A percentile compares a stretch with the other conserved stretches of the same genome.
These are phyloP conservation scores for Pythium dissimile DNA, from an alignment of 352 stramenopile genomes.

Conservation along the genomic window DNA sequence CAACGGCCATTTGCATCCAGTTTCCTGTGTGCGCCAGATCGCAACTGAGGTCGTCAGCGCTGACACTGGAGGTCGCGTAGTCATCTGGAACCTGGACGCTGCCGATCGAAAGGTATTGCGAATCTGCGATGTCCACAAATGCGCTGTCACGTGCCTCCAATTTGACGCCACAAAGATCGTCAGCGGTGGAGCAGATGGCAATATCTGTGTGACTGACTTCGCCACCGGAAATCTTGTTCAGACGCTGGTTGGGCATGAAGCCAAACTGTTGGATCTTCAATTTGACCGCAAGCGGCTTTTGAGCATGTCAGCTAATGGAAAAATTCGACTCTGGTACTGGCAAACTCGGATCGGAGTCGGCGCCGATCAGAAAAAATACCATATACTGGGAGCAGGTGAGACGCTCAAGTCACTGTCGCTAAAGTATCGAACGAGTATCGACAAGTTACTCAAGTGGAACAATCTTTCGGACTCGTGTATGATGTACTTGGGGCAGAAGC, in stretches of 20 bases:
- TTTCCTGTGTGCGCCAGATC: slow-evolving; percentile 54
- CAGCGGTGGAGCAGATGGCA: slow-evolving; percentile 42
- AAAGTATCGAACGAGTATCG: slow-evolving; percentile 71
- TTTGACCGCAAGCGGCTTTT: slow-evolving; percentile 67
- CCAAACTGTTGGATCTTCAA: slow-evolving; percentile 58
- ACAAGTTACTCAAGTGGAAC: slow-evolving; percentile 71
- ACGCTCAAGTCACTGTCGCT: slow-evolving; percentile 70
- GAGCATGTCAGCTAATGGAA: slow-evolving; percentile 60
- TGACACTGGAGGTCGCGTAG: slow-evolving; percentile 48
- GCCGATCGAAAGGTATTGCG: slow-evolving; percentile 48
- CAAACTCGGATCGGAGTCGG: slow-evolving; percentile 42
- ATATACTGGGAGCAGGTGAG: slow-evolving; percentile 66
- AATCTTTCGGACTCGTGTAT: slow-evolving; percentile 63
- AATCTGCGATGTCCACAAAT: slow-evolving; percentile 55
- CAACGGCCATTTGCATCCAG: slow-evolving; percentile 48
- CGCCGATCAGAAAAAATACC: slow-evolving; percentile 56
- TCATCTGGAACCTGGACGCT: slow-evolving; percentile 74
- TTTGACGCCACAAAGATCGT: slow-evolving; percentile 78
- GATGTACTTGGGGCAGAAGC: slow-evolving; percentile 72
- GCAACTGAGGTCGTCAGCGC: slow-evolving; percentile 76
- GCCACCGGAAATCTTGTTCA: slow-evolving; percentile 65
- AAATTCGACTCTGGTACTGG: slow-evolving; percentile 67
- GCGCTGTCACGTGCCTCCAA: slow-evolving; percentile 57
- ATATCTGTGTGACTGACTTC: slow-evolving; percentile 74
- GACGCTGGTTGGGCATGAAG: slow-evolving; percentile 48